Evolutionary conservation across 2,329 filamentous ascomycete genomes (phyloP).

Genomic region (Alternaria conjuncta): DNA sequence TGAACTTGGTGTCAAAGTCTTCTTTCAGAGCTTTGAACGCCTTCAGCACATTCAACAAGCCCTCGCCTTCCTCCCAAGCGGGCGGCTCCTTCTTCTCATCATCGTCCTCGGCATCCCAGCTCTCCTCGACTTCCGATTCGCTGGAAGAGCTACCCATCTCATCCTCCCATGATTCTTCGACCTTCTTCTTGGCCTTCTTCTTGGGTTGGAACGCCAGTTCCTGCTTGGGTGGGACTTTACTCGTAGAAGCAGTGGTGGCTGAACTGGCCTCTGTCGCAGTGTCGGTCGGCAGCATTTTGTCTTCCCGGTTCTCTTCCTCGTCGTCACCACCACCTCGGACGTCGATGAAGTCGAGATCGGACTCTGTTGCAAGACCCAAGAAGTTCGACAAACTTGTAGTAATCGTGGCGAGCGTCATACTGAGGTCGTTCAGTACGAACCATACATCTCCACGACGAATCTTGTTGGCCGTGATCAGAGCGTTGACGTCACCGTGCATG

Average conservation of each 20-base stretch:
- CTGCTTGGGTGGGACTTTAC: conserved; percentile 33
- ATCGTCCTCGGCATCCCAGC: conserved; percentile 35
- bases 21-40: conserved; percentile 64
- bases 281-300: conserved; percentile 41
- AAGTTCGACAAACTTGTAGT: conserved; percentile 68
- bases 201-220: conserved; percentile 43
- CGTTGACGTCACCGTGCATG: conserved; percentile 70
- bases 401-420: conserved; percentile 72
- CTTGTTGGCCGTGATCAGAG: conserved; percentile 68
- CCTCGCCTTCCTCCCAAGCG: conserved; percentile 55
- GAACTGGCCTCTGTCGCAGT: conserved; percentile 23
- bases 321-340: conserved; percentile 60
- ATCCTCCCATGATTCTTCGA: conserved; percentile 51
- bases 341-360: conserved; percentile 59
- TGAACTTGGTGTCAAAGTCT: conserved; percentile 70
- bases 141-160: conserved; percentile 44
- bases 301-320: conserved; percentile 55
- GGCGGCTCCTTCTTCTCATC: conserved; percentile 31
- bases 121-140: conserved; percentile 27
- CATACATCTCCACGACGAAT: conserved; percentile 72
- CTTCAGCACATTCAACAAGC: conserved; percentile 63
- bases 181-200: conserved; percentile 48
- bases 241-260: conserved; percentile 29
- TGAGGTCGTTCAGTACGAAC: conserved; percentile 74
- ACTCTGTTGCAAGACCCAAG: conserved; percentile 56